A percentile compares a stretch with the other conserved stretches of the same genome.
These are phyloP conservation scores for Tetramitus jugosus DNA, from an alignment of 208 protist genomes.

Conservation along the genomic window DNA sequence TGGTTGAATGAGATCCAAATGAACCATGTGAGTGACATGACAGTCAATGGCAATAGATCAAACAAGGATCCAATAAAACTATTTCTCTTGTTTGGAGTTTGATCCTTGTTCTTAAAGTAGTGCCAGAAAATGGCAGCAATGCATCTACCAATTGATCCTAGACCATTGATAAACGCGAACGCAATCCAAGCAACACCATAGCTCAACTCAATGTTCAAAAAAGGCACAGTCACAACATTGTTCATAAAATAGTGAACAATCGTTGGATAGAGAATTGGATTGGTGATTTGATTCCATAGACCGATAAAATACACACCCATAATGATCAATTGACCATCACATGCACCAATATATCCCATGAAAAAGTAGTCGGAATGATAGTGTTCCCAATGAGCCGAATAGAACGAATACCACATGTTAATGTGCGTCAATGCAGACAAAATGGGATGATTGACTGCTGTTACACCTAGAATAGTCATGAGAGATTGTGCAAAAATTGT, in stretches of 20 bases:
- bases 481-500: background rate
- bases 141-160: background rate
- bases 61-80: background rate
- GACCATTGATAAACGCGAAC: background rate
- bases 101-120: background rate
- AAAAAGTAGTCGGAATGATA: conserved; percentile 29
- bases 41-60: background rate
- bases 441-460: background rate
- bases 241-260: too few relatives aligned
- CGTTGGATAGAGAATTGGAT: background rate
- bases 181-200: background rate
- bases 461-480: background rate
- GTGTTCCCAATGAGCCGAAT: conserved; percentile 9
- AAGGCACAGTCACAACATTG: background rate
- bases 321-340: conserved; percentile 29
- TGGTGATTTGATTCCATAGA: background rate
- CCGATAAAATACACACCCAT: conserved; percentile 25
- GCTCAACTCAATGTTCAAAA: background rate
- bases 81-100: background rate
- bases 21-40: background rate
- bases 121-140: background rate
- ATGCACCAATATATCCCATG: conserved; percentile 27
- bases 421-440: too few relatives aligned
- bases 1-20: background rate
- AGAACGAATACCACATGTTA: conserved; percentile 1